phyloP scores from a whole-genome alignment of 305 asterid species.

The Solanum hybrid region DNA sequence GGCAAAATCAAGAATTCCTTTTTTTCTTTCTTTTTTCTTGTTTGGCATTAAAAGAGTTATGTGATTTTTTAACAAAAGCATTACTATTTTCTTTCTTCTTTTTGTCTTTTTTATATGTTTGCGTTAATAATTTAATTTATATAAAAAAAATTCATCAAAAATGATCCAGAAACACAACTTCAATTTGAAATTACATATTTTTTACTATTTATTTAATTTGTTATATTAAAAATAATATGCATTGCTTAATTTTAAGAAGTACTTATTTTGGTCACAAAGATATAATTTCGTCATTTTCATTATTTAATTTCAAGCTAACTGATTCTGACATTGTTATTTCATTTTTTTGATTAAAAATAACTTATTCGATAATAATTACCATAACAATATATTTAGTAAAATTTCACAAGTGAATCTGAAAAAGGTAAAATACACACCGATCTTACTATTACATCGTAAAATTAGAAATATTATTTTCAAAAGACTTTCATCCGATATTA shows the following conservation, averaged over 20 bases:
- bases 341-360: neutral
- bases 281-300: neutral
- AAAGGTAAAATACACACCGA: too few relatives aligned
- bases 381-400: too few relatives aligned
- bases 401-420: neutral
- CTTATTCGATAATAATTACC: too few relatives aligned
- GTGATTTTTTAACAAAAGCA: neutral
- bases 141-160: neutral
- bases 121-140: neutral
- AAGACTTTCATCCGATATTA: neutral
- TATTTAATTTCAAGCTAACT: neutral
- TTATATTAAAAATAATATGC: neutral
- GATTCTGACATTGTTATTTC: neutral
- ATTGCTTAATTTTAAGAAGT: neutral
- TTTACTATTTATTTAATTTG: neutral
- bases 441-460: too few relatives aligned
- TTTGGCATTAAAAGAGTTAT: neutral
- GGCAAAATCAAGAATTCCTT: neutral
- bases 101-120: neutral
- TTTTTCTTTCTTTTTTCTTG: neutral
- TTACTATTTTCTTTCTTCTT: neutral
- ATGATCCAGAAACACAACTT: neutral
- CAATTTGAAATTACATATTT: neutral
- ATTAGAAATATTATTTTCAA: too few relatives aligned
- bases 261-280: neutral